These are phyloP conservation scores for Spathaspora gorwiae DNA, from an alignment of 805 yeast genomes.

Conservation along the genomic window DNA sequence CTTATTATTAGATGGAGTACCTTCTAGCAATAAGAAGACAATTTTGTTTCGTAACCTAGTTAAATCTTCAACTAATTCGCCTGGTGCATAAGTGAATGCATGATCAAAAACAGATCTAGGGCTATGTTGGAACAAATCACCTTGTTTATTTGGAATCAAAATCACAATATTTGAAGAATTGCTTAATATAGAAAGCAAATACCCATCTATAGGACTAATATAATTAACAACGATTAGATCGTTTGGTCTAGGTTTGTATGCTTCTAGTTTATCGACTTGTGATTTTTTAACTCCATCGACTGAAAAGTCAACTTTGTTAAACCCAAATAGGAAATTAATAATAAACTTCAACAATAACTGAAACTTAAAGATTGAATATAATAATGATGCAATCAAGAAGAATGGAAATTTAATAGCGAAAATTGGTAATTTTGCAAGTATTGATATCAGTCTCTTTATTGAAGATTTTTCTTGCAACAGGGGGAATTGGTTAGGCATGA, in stretches of 20 bases:
- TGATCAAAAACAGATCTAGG: slow-evolving; percentile 23
- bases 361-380: slow-evolving; percentile 13
- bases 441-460: background rate
- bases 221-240: slow-evolving; percentile 56
- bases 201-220: slow-evolving; percentile 54
- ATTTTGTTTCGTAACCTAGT: slow-evolving; percentile 31
- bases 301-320: slow-evolving; percentile 32
- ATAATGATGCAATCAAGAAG: slow-evolving; percentile 12
- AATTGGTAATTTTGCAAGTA: slow-evolving; percentile 1
- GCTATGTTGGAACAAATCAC: slow-evolving; percentile 24
- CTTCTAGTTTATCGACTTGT: slow-evolving; percentile 25
- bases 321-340: slow-evolving; percentile 26
- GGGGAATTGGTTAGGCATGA: slow-evolving; percentile 46
- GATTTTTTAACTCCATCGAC: slow-evolving; percentile 51
- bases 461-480: slow-evolving; percentile 1
- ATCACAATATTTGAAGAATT: slow-evolving; percentile 22
- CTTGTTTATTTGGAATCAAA: slow-evolving; percentile 36
- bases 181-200: slow-evolving; percentile 19
- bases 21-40: slow-evolving; percentile 66
- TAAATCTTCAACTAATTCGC: slow-evolving; percentile 14
- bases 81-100: slow-evolving; percentile 14
- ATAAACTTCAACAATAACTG: slow-evolving; percentile 14
- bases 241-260: slow-evolving; percentile 34
- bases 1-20: slow-evolving; percentile 81
- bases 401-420: slow-evolving; percentile 29